A percentile compares a stretch with the other conserved stretches of the same genome.
These are phyloP conservation scores for Termitomyces sp. DNA, from an alignment of 768 basidiomycete genomes.

Conservation along the genomic window DNA sequence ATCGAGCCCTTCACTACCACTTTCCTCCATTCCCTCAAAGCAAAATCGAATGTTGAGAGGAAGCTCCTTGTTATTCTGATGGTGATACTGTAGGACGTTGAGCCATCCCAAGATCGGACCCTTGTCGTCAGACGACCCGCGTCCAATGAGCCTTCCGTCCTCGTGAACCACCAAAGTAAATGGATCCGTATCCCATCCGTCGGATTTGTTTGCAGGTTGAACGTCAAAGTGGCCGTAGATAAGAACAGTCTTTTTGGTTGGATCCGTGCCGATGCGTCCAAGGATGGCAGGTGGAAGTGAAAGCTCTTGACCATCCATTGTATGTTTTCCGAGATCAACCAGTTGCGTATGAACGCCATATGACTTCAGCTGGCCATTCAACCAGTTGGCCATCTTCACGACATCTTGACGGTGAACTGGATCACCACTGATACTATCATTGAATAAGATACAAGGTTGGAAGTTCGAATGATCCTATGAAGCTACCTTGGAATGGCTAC, in stretches of 20 bases:
- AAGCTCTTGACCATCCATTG: slow-evolving; percentile 61
- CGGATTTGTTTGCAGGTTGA: slow-evolving; percentile 65
- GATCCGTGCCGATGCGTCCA: slow-evolving; percentile 78
- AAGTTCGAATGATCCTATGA: slow-evolving; percentile 1
- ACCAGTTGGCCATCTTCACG: slow-evolving; percentile 82
- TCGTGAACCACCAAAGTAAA: slow-evolving; percentile 60
- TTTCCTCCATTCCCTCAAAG: slow-evolving; percentile 99
- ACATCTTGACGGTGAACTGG: slow-evolving; percentile 71
- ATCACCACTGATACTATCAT: slow-evolving; percentile 65
- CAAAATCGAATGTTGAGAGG: slow-evolving; percentile 90
- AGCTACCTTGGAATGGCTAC: slow-evolving; percentile 78
- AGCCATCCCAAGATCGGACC: slow-evolving; percentile 88
- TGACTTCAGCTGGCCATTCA: slow-evolving; percentile 67
- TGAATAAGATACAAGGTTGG: neutral
- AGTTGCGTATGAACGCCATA: slow-evolving; percentile 77
- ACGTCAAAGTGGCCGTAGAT: slow-evolving; percentile 97
- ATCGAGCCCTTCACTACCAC: slow-evolving; percentile 87
- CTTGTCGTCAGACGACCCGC: slow-evolving; percentile 90
- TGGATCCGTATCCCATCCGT: slow-evolving; percentile 89
- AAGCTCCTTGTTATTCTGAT: slow-evolving; percentile 58
- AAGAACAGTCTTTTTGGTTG: slow-evolving; percentile 88
- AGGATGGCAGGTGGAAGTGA: slow-evolving; percentile 82
- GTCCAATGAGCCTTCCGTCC: slow-evolving; percentile 68
- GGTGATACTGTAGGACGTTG: slow-evolving; percentile 85
- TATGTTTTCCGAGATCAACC: slow-evolving; percentile 75